Base-by-base conservation (phyloP, 2,329 filamentous ascomycete genomes). In the Pseudopithomyces maydicus region DNA sequence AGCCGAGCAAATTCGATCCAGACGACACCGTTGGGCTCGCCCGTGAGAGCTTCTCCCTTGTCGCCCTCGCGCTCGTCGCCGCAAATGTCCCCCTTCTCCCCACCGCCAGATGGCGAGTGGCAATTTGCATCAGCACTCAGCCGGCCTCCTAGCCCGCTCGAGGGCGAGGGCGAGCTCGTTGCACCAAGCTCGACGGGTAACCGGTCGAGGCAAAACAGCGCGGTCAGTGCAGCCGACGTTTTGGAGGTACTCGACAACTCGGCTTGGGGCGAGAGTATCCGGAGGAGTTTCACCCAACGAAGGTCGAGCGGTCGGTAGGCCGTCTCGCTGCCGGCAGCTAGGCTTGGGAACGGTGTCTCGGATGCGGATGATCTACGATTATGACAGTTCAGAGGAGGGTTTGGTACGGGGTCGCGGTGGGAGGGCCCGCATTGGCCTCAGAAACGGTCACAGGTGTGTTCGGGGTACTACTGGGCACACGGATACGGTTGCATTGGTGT, bases 241-340 rank as follows among this genome's bases (percentile, higher is more conserved):
- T 86, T 93, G 74, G 88, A 92, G 64, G 90, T 95, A 71, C 83
- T 98, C 53, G 91, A 95, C 69, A 90, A 94, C 69, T 95, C 91
- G 17, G 89, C 90, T 15, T 98, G 94, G 94, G 91, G 94, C 50
- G 91, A 96, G 78, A 96, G 91, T 80, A 92, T 97, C 63, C 84
- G 92, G 62, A 85, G 92, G 60, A 96, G 92, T 78, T 92, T 95
- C 66, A 97, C 92, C 52, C 84, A 81, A 68, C 82, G 81, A 67
- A 80, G 85, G 49, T 65, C 70, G 22, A 64, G 66, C 29, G 58
- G 58, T 20, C 58, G 66, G 36, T 67, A 57, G 61, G 23, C 32
- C 43, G 56, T 17, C 39, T 38, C 38, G 45, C 42, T 41, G 55
- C 43, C 12, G 12, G 32, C 38, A 32, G 36, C 39, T 50, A 8